Evolutionary conservation across 208 protist species (phyloP), one percentile per base, ranked within the genome.

Genomic region (Wallacemonas rigidus): DNA sequence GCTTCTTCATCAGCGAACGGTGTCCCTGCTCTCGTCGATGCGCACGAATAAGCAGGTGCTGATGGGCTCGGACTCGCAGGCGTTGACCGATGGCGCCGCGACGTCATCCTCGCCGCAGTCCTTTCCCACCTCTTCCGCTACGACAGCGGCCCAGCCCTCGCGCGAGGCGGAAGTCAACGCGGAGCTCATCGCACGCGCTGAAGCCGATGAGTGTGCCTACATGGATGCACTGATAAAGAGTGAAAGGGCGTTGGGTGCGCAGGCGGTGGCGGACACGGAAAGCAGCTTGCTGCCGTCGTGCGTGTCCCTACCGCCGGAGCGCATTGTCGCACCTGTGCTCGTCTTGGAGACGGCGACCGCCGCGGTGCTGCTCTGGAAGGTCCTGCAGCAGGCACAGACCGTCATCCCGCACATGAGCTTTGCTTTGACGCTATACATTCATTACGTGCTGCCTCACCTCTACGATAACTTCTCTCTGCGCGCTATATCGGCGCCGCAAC

Each of bases 361-460:
- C 58, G 88, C 78, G 6, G 75, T 85, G 44, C 67, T 97, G 38
- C 77, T 97, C n/a, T 87, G 83, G 76, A 82, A 80, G 50, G 85
- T 94, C 11, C 77, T 97, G 35, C 82, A 88, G 67, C 88, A 95
- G 67, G 79, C 80, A 57, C 79, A 71, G 45, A 11, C 53, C 6
- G 57, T 76, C 51, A 70, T 90, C 9, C 87, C 92, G 3, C 76
- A 81, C 26, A 86, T 91, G 67, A 38, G 56, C 14, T 92, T 88
- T 70, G 92, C 88, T 12, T 39, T 87, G 9, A 83, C 89, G 12
- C 78, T 95, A 26, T 84, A 87, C 40, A 72, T 69, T 17, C 79
- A 81, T 54, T 91, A 90, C 75, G 67, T 97, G 8, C 58, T 95
- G 8, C 92, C 92, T 6, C 88, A 94, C 78, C 39, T 97, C 35